Evolutionary conservation across 441 rosid species (phyloP).

Genomic region (Pelargonium fulgidum): DNA sequence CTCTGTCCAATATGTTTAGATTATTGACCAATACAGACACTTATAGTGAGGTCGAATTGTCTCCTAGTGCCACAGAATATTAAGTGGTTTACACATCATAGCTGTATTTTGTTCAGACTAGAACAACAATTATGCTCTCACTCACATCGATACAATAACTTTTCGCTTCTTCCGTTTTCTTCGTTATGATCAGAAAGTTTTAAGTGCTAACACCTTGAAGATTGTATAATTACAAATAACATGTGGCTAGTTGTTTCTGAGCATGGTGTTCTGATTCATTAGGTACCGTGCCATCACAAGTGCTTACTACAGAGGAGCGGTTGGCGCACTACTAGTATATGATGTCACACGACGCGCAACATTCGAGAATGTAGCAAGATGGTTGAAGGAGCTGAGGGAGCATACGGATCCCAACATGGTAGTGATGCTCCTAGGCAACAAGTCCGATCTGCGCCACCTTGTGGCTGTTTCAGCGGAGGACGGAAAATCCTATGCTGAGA

Average conservation of each 20-base stretch:
- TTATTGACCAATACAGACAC: too few relatives aligned
- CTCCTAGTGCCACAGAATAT: too few relatives aligned
- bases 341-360: constrained; percentile 46
- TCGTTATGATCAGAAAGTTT: neutral
- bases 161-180: too few relatives aligned
- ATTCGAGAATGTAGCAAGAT: constrained; percentile 45
- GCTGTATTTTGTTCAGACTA: too few relatives aligned
- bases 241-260: too few relatives aligned
- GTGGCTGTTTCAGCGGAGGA: constrained; percentile 50
- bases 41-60: too few relatives aligned
- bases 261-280: constrained; percentile 11
- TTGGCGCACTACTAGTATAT: constrained; percentile 57
- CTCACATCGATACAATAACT: too few relatives aligned
- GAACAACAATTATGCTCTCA: too few relatives aligned
- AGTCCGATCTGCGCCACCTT: constrained; percentile 39
- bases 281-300: constrained; percentile 61
- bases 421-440: constrained; percentile 58
- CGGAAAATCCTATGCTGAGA: constrained; percentile 49
- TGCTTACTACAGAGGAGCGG: constrained; percentile 58
- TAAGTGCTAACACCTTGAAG: neutral
- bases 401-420: constrained; percentile 48
- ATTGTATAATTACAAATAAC: too few relatives aligned
- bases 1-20: too few relatives aligned
- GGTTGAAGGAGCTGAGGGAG: constrained; percentile 51
- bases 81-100: too few relatives aligned